Base-by-base conservation (phyloP, 169 alveolate genomes). In the Besnoitia besnoiti region DNA sequence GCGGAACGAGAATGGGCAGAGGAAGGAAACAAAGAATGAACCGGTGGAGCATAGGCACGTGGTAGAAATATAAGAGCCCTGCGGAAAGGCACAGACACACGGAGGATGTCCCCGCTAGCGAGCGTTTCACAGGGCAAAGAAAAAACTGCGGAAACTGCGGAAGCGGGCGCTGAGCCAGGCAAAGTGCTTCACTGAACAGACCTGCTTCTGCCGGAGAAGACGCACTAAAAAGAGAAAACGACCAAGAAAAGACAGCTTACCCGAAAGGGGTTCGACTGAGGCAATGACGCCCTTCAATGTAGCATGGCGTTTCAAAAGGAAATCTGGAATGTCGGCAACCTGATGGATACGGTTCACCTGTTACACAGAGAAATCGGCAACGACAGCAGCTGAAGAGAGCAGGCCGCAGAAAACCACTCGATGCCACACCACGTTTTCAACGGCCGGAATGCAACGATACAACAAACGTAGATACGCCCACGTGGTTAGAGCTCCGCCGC, bases 11-110 rank as follows among this genome's bases (percentile, higher is more conserved):
- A 39, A 77, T 33, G 40, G 87, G 87, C 14, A 77, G 42, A 30
- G 87, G 87, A 30, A 42, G 87, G 62, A 77, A 77, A 42, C 7
- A 42, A 7, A 24, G 87, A 77, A 42, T 19, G 50, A 77, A 0
- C 19, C 87, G 87, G n/a, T 77, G 87, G 19, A 77, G 87, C 14
- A 77, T 51, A 42, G 87, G 87, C 12, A 77, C 59, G n/a, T 77
- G 87, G 40, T 77, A 77, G 40, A 77, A 77, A 27, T 24, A 77
- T 4, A 77, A 33, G 1, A 33, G 46, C 46, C 84, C 84, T 73
- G 84, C 84, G 84, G 19, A 73, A 27, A 73, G n/a, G n/a, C n/a
- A n/a, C n/a, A n/a, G n/a, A n/a, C n/a, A n/a, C n/a, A n/a, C n/a
- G n/a, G n/a, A n/a, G n/a, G n/a, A n/a, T n/a, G n/a, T n/a, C n/a